phyloP scores from a whole-genome alignment of 75 land plant species.

The Isoetes taiwanensis region DNA sequence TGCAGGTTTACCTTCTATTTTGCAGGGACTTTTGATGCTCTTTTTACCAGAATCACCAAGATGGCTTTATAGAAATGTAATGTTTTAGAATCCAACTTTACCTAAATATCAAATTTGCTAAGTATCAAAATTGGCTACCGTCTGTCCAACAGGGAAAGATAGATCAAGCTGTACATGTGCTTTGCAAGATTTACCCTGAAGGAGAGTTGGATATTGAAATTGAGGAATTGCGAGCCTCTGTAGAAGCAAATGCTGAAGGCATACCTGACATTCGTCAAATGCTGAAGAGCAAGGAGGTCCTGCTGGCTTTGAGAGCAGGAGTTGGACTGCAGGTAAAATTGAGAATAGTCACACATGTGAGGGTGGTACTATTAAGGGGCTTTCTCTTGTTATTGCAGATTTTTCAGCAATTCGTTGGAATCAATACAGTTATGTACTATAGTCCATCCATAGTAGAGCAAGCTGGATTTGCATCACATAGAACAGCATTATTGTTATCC shows the following conservation, averaged over 20 bases:
- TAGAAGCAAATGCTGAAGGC: conserved; percentile 40
- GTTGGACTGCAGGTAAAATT: conserved; percentile 33
- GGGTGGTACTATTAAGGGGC: not conserved
- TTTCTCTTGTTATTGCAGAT: conserved; percentile 24
- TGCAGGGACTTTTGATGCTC: conserved; percentile 53
- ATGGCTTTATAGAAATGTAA: conserved; percentile 50
- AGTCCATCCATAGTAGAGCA: conserved; percentile 86
- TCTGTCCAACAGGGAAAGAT: conserved; percentile 24
- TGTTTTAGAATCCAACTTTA: not conserved
- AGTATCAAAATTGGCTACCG: not conserved
- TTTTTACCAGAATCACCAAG: conserved; percentile 75
- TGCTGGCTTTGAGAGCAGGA: conserved; percentile 26
- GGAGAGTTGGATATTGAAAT: conserved; percentile 44
- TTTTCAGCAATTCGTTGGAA: conserved; percentile 85
- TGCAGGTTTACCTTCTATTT: conserved; percentile 51
- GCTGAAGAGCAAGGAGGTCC: conserved; percentile 16
- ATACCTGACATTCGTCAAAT: not conserved
- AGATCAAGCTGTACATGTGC: conserved; percentile 37
- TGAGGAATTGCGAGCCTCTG: conserved; percentile 30
- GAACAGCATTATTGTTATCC: conserved; percentile 59
- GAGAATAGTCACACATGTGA: not conserved
- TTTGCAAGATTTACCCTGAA: conserved; percentile 48
- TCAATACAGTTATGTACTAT: conserved; percentile 97
- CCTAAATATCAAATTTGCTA: not conserved
- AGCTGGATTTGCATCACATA: conserved; percentile 84